Evolutionary conservation across 1,284 basidiomycete genomes (phyloP).

Genomic region (Heterobasidion annosum): DNA sequence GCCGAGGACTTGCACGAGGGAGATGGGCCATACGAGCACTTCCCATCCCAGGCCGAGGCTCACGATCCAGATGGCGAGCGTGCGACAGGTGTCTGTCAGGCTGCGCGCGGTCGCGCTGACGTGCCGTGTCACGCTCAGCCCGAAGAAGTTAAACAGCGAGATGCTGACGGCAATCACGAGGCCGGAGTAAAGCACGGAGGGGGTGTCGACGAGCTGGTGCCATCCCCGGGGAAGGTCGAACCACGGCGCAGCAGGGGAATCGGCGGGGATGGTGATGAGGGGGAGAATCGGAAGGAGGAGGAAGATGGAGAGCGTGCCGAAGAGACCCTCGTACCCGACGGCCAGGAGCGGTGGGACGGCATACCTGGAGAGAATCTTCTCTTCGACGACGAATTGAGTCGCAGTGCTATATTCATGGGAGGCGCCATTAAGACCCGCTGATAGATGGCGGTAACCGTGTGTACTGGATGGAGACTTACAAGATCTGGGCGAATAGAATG

Average conservation of each 20-base stretch:
- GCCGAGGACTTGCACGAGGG: constrained; percentile 80
- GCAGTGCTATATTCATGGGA: constrained; percentile 54
- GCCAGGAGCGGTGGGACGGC: constrained; percentile 88
- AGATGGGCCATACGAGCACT: constrained; percentile 72
- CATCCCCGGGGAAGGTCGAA: constrained; percentile 91
- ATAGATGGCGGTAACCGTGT: constrained; percentile 4
- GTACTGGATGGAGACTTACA: constrained; percentile 44
- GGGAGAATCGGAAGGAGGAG: constrained; percentile 66
- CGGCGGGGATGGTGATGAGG: constrained; percentile 25
- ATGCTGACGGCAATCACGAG: constrained; percentile 80
- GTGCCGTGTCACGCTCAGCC: constrained; percentile 85
- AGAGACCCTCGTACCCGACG: constrained; percentile 92
- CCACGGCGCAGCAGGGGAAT: constrained; percentile 55
- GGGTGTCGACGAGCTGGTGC: constrained; percentile 79
- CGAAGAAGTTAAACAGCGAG: constrained; percentile 95
- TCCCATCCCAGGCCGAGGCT: constrained; percentile 92
- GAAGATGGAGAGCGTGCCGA: constrained; percentile 76
- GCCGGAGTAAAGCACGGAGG: constrained; percentile 70
- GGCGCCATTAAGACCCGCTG: not conserved
- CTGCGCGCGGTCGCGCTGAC: constrained; percentile 86
- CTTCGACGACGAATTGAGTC: constrained; percentile 91
- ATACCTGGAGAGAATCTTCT: constrained; percentile 87
- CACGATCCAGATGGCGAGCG: constrained; percentile 87
- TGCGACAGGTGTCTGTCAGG: constrained; percentile 93
- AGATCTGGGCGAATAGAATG: constrained; percentile 94